Conservation (phyloP, 116 monocot species). For the Papilionanthe hybrid region DNA sequence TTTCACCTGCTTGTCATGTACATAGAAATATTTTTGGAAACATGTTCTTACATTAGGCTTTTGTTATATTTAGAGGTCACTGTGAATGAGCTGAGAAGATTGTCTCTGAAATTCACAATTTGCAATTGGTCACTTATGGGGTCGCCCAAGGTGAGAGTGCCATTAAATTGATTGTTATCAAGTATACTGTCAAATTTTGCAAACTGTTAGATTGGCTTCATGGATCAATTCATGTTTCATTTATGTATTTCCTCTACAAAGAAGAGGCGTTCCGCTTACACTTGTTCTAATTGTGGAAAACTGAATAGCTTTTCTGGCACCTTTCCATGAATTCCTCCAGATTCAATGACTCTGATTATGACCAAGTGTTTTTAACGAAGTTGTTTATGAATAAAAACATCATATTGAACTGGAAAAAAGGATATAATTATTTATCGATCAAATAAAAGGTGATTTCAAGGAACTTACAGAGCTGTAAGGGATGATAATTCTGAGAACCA, state of each 20-base stretch:
- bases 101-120: constrained; percentile 30
- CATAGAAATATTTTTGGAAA: neutral
- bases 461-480: constrained; percentile 31
- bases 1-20: neutral
- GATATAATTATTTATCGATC: neutral
- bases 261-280: constrained; percentile 3
- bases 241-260: neutral
- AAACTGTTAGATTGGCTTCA: neutral
- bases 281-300: constrained; percentile 21
- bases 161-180: constrained; percentile 36
- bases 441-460: neutral
- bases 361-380: neutral
- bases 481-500: constrained; percentile 33
- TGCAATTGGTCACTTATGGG: constrained; percentile 18
- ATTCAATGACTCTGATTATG: constrained; percentile 31
- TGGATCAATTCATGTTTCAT: neutral
- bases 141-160: constrained; percentile 29
- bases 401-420: too few relatives aligned
- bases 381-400: neutral
- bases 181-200: constrained; percentile 23
- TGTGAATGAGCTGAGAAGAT: constrained; percentile 12
- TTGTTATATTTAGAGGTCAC: constrained; percentile 18
- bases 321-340: constrained; percentile 27
- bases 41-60: constrained; percentile 24
- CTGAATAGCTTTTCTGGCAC: constrained; percentile 35